Evolutionary conservation across 2,329 filamentous ascomycete genomes (phyloP).

Genomic region (Talaromyces islandicus): DNA sequence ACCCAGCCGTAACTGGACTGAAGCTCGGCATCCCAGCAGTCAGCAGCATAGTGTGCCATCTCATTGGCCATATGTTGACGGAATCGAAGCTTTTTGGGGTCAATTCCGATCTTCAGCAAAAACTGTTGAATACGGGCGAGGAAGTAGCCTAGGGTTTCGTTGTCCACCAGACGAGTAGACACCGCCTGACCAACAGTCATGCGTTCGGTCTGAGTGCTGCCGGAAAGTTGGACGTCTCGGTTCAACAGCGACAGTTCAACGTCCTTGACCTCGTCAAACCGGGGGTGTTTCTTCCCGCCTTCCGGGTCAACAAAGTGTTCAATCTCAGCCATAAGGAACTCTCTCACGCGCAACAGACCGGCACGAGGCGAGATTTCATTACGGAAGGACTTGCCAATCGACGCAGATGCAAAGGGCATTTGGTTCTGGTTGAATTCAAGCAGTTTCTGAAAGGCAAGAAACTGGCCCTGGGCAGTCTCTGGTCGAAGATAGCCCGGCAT

Average conservation of each 20-base stretch:
- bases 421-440: conserved; percentile 91
- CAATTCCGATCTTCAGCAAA: conserved; percentile 80
- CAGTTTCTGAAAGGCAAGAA: conserved; percentile 93
- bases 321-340: conserved; percentile 98
- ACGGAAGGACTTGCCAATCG: conserved; percentile 94
- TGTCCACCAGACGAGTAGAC: conserved; percentile 75
- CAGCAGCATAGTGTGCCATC: conserved; percentile 89
- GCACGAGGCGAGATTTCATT: conserved; percentile 95
- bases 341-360: conserved; percentile 86
- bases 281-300: conserved; percentile 86
- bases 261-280: conserved; percentile 80
- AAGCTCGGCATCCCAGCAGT: conserved; percentile 97
- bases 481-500: conserved; percentile 79
- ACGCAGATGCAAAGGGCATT: conserved; percentile 96
- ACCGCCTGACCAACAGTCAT: conserved; percentile 84
- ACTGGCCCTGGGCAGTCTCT: conserved; percentile 97
- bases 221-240: conserved; percentile 76
- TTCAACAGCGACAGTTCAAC: conserved; percentile 79
- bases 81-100: conserved; percentile 84
- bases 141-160: conserved; percentile 98
- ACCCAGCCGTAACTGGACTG: conserved; percentile 93
- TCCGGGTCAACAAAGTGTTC: conserved; percentile 97
- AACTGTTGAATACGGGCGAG: conserved; percentile 89
- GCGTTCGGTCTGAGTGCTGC: conserved; percentile 68
- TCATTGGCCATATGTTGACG: conserved; percentile 92